These are phyloP conservation scores for Santalum album DNA, from an alignment of 164 flowering plant species.

Conservation along the genomic window DNA sequence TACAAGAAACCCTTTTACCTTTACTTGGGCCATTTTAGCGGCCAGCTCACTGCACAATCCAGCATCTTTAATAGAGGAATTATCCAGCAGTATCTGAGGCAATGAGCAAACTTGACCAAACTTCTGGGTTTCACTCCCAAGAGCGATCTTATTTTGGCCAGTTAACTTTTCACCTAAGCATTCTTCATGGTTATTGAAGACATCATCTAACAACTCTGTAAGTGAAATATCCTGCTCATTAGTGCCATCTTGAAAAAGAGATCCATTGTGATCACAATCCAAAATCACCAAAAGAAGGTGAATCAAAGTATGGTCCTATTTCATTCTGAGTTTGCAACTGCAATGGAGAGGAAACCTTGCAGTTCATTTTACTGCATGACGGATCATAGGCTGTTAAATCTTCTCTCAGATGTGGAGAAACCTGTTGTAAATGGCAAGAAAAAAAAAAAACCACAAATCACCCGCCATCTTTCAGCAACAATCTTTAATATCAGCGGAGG, in stretches of 20 bases:
- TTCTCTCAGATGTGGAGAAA: conserved; percentile 5
- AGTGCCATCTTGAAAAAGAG: conserved; percentile 27
- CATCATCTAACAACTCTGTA: conserved; percentile 20
- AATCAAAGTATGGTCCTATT: no score
- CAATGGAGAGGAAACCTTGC: no score
- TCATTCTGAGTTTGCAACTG: no score
- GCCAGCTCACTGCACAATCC: no score
- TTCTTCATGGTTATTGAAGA: conserved; percentile 15
- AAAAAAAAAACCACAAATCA: no score
- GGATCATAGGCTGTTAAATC: conserved; percentile 5
- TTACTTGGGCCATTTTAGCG: no score
- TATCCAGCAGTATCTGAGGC: conserved; percentile 4
- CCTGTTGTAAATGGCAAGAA: conserved; percentile 8
- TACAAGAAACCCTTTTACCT: no score
- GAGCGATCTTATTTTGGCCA: conserved; percentile 9
- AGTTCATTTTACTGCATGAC: conserved; percentile 5
- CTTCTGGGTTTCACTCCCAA: conserved; percentile 11
- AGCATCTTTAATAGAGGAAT: no score
- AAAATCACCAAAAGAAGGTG: no score
- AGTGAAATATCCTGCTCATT: conserved; percentile 23
- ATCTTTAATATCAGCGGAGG: no score
- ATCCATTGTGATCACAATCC: conserved; percentile 20
- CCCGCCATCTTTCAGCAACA: no score
- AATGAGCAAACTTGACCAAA: conserved; percentile 6
- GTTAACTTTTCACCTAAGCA: conserved; percentile 18